A percentile compares a stretch with the other conserved stretches of the same genome.
Evolutionary conservation across 345 rosid species (phyloP).

Genomic region (Lepidium aucheri): DNA sequence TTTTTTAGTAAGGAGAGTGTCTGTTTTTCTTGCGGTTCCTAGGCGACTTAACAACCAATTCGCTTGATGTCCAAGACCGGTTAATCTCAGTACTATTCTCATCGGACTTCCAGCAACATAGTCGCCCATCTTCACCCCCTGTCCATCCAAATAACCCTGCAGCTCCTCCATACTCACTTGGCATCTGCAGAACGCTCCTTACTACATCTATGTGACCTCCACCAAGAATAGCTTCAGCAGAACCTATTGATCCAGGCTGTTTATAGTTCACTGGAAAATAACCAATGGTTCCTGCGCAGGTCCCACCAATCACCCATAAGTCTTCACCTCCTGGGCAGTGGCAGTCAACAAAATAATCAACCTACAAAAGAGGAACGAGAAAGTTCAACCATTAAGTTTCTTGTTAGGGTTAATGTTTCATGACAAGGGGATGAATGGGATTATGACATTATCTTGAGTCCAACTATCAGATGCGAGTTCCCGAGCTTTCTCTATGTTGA

Average conservation of each 20-base stretch:
- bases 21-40: constrained; percentile 39
- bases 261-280: constrained; percentile 65
- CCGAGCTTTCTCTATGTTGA: constrained; percentile 69
- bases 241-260: constrained; percentile 38
- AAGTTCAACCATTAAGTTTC: neutral
- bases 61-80: constrained; percentile 67
- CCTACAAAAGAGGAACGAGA: constrained; percentile 36
- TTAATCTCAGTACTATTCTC: constrained; percentile 35
- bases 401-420: neutral
- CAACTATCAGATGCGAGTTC: constrained; percentile 68
- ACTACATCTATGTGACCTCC: constrained; percentile 79
- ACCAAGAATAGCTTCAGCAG: constrained; percentile 64
- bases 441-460: constrained; percentile 55
- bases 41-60: constrained; percentile 40
- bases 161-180: constrained; percentile 29
- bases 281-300: constrained; percentile 62
- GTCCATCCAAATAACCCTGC: constrained; percentile 83
- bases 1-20: constrained; percentile 47
- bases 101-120: constrained; percentile 84
- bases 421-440: neutral
- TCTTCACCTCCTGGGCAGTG: constrained; percentile 52
- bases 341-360: constrained; percentile 91
- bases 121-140: constrained; percentile 88
- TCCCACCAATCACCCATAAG: constrained; percentile 90
- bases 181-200: constrained; percentile 63